Percentiles rank a stretch among this genome's conserved stretches.
Evolutionary conservation across 202 grass and related monocot species (phyloP).

Genomic region (Saccharum hybrid): DNA sequence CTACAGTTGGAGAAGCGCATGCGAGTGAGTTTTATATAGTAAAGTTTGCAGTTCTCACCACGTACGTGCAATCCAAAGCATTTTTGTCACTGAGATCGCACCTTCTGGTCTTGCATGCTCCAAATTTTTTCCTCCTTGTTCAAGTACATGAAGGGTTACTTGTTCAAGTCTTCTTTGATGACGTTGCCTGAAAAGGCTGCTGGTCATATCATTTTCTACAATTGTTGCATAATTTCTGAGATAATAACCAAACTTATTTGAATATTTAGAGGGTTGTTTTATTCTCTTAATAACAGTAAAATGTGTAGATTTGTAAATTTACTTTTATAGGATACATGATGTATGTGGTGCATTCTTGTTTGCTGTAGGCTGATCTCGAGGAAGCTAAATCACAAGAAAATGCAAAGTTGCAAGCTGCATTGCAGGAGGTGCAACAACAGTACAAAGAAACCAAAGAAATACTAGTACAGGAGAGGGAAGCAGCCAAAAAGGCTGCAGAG

Average conservation of each 20-base stretch:
- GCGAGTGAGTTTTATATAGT: slow-evolving; percentile 65
- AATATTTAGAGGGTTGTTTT: background rate
- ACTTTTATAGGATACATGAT: slow-evolving; percentile 20
- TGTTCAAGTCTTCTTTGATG: too few species aligned
- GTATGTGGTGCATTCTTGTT: slow-evolving; percentile 31
- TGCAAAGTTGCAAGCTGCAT: slow-evolving; percentile 76
- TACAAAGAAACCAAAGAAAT: slow-evolving; percentile 87
- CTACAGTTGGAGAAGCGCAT: slow-evolving; percentile 93
- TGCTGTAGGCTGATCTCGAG: slow-evolving; percentile 79
- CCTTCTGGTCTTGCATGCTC: slow-evolving; percentile 25
- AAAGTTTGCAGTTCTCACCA: background rate
- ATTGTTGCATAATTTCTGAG: slow-evolving; percentile 10
- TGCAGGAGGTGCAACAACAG: slow-evolving; percentile 84
- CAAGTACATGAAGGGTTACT: slow-evolving; percentile 17
- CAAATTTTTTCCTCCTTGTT: background rate
- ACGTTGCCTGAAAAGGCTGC: too few species aligned
- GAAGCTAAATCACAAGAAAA: slow-evolving; percentile 96
- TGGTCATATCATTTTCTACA: slow-evolving; percentile 2
- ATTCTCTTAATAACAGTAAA: background rate
- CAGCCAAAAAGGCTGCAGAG: slow-evolving; percentile 64
- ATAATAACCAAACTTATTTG: slow-evolving; percentile 12
- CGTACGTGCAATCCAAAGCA: slow-evolving; percentile 10
- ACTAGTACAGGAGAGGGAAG: slow-evolving; percentile 74
- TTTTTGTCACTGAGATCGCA: slow-evolving; percentile 13
- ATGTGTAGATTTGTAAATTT: background rate